Base-by-base conservation (phyloP, 2,329 filamentous ascomycete genomes). In the Fusarium goolgardi region DNA sequence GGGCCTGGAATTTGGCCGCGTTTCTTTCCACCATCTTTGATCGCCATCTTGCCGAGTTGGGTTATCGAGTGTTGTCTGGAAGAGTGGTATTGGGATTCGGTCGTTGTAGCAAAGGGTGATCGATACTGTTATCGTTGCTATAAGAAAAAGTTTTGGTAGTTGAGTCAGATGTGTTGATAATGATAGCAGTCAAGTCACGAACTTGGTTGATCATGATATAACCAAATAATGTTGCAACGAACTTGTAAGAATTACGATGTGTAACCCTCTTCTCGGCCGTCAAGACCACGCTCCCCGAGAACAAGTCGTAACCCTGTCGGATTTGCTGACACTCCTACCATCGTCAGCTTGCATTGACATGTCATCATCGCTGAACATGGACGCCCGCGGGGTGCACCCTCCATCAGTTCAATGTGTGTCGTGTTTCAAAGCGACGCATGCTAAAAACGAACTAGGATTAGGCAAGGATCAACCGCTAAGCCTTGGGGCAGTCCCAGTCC, bases 1-100 rank as follows among this genome's bases (percentile, higher is more conserved):
- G 58, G 58, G 2, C 58, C 58, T 7, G 58, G 58, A 13, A 61
- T 53, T 5, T 54, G 39, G 4, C 40, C 18, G 2, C 8, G 25
- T 3, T 10, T 41, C n/a, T 62, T 61, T 34, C 20, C 9, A 0
- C 18, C 12, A 40, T 55, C n/a, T 16, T 61, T 55, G 11, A 16
- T 32, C 21, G 59, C 34, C 59, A 62, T 58, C 8, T 21, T 58
- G 13, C 16, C 4, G 16, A 16, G 23, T 16, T 20, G 12, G 27
- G 6, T 16, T 11, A 10, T 20, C 3, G 1, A 27, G 2, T 41
- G 5, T 11, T 16, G 18, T 20, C 4, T 39, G 9, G 2, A 8
- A 20, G 15, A 8, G 2, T 9, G 15, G 3, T 27, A 7, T 16
- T 11, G n/a, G 25, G 12, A 10, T 18, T 31, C 7, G 18, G 4